Evolutionary conservation across 371 early-diverging fungal species (phyloP).

Genomic region (Zychaea mexicana): DNA sequence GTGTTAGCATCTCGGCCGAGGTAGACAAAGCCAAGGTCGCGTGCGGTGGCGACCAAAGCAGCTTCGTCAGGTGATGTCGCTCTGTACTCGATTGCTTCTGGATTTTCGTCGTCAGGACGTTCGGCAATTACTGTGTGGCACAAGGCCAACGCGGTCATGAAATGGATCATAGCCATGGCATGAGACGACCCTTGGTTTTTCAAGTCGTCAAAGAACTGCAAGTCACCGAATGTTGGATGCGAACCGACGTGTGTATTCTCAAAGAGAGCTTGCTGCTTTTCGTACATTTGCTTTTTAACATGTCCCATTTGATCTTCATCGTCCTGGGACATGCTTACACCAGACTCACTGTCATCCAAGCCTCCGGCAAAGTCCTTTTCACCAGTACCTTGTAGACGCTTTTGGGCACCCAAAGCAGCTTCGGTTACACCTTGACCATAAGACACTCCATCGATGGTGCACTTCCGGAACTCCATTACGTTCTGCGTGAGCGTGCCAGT

Average conservation of each 20-base stretch:
- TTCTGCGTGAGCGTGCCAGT: constrained; percentile 84
- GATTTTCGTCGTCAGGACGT: constrained; percentile 37
- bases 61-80: constrained; percentile 96
- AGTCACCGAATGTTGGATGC: constrained; percentile 47
- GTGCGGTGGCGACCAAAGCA: constrained; percentile 88
- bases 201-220: constrained; percentile 41
- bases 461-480: constrained; percentile 81
- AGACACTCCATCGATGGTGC: constrained; percentile 82
- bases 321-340: not conserved
- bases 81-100: constrained; percentile 70
- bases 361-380: not conserved
- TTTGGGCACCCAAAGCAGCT: constrained; percentile 19
- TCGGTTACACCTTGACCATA: constrained; percentile 67
- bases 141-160: constrained; percentile 73
- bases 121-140: constrained; percentile 80
- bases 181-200: constrained; percentile 45
- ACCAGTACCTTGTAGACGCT: not conserved
- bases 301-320: constrained; percentile 14
- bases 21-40: constrained; percentile 89
- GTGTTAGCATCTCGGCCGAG: constrained; percentile 66
- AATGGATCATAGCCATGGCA: constrained; percentile 66
- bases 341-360: not conserved
- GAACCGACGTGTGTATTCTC: constrained; percentile 39
- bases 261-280: constrained; percentile 37
- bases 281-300: constrained; percentile 28